Evolutionary conservation across 495 filamentous ascomycete genomes (phyloP), one percentile per base, ranked within the genome.

Genomic region (Penicillium fimorum): DNA sequence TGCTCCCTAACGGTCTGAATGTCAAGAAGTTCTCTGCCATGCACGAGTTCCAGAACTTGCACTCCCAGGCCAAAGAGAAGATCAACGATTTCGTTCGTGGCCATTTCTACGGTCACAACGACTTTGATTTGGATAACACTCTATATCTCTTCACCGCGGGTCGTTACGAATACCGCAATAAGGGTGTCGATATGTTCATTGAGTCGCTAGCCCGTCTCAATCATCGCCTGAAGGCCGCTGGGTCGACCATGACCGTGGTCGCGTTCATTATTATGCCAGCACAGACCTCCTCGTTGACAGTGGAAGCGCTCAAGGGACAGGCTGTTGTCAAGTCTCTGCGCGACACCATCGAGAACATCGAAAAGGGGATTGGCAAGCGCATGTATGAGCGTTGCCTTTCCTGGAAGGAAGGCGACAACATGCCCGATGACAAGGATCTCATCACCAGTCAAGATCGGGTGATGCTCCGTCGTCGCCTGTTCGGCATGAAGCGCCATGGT

Each of bases 191-290:
- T 73, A 97, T 98, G 94, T 98, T 96, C 69, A 94, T 98, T 64
- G 94, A 98, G 69, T 93, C 91, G 0, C 78, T 98, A 42, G 94
- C 94, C 20, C 88, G 94, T 33, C 77, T 98, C 61, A 97, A 98
- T 74, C 92, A 97, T 76, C 84, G 87, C 33, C 82, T 98, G 53
- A 98, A 97, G 79, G 70, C 74, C 51, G 73, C 84, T 24, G 88
- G 89, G 17, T 96, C 92, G 58, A 94, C 92, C 73, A 96, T 83
- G 64, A 98, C 94, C 1, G 88, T 98, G 20, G 95, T 98, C n/a
- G 92, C 94, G 15, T 98, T 98, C 68, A 89, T 98, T 66, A 97
- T 98, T 69, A 96, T 97, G 92, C 95, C 95, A 5, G 94, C 94
- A 3, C 91, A 97, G 71, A 97, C 94, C n/a, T 86, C 90, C 8